Percentiles rank a stretch among this genome's conserved stretches.
These are phyloP conservation scores for Picea engelmannii DNA, from an alignment of 83 land plant species.

Conservation along the genomic window DNA sequence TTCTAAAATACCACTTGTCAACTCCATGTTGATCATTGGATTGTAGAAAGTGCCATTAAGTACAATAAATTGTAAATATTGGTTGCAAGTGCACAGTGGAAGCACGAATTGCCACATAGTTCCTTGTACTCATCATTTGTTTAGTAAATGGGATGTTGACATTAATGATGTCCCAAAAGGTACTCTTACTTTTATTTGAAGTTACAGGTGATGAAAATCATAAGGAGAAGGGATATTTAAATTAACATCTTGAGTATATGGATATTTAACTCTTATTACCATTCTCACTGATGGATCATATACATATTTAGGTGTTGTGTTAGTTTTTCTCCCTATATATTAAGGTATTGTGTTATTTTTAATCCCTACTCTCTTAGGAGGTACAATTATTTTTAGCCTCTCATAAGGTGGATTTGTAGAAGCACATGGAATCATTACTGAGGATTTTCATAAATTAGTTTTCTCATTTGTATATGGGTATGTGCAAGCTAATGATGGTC, in stretches of 20 bases:
- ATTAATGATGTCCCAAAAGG: slow-evolving; percentile 45
- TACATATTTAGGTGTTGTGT: background rate
- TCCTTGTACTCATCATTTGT: slow-evolving; percentile 57
- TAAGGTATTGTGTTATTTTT: background rate
- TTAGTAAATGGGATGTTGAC: slow-evolving; percentile 44
- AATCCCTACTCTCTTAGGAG: background rate
- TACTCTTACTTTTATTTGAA: slow-evolving; percentile 51
- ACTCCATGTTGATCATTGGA: no score
- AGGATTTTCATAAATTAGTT: background rate
- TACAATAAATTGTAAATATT: no score
- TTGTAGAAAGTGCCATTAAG: no score
- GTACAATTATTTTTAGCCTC: background rate
- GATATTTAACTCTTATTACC: slow-evolving; percentile 7
- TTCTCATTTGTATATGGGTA: no score
- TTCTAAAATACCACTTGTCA: no score
- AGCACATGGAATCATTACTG: background rate
- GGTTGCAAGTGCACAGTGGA: no score
- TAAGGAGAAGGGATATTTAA: slow-evolving; percentile 42
- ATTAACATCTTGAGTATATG: slow-evolving; percentile 22
- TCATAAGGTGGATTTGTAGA: background rate
- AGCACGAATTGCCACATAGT: no score
- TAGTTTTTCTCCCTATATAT: no score
- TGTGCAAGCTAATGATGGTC: no score
- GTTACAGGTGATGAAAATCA: slow-evolving; percentile 49
- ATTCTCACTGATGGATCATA: background rate